These are phyloP conservation scores for Teratosphaeria zuluensis DNA, from an alignment of 2,329 filamentous ascomycete species.

Conservation along the genomic window DNA sequence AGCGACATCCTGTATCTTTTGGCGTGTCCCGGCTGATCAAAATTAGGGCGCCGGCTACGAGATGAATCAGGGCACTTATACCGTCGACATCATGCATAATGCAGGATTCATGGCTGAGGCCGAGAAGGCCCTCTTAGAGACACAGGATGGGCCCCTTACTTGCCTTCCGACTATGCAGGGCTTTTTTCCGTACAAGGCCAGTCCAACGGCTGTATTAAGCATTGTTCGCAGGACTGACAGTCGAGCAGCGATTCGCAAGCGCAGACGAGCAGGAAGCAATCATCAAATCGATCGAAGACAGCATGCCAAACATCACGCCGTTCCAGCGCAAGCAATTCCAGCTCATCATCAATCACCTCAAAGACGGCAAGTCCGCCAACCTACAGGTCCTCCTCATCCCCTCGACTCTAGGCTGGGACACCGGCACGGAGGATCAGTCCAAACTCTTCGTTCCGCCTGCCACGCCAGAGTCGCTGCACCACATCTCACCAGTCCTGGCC, in stretches of 20 bases:
- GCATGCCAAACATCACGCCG: slow-evolving; percentile 16
- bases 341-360: slow-evolving; percentile 25
- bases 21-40: slow-evolving; percentile 2
- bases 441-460: slow-evolving; percentile 15
- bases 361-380: slow-evolving; percentile 28
- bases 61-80: slow-evolving; percentile 16
- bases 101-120: slow-evolving; percentile 24
- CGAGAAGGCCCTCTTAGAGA: slow-evolving; percentile 24
- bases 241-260: slow-evolving; percentile 18
- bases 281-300: slow-evolving; percentile 17
- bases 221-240: background rate
- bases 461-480: slow-evolving; percentile 9
- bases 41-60: slow-evolving; percentile 13
- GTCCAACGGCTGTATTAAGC: background rate
- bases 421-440: slow-evolving; percentile 21
- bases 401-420: slow-evolving; percentile 17
- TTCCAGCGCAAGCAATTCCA: slow-evolving; percentile 29
- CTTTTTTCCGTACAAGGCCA: slow-evolving; percentile 27
- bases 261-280: slow-evolving; percentile 24
- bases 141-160: slow-evolving; percentile 24
- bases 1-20: background rate
- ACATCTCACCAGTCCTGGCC: slow-evolving; percentile 19
- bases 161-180: slow-evolving; percentile 26
- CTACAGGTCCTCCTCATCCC: slow-evolving; percentile 28
- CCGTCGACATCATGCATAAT: slow-evolving; percentile 22